These are phyloP conservation scores for Diaporthe nobilis DNA, from an alignment of 2,329 filamentous ascomycete species.

Conservation along the genomic window DNA sequence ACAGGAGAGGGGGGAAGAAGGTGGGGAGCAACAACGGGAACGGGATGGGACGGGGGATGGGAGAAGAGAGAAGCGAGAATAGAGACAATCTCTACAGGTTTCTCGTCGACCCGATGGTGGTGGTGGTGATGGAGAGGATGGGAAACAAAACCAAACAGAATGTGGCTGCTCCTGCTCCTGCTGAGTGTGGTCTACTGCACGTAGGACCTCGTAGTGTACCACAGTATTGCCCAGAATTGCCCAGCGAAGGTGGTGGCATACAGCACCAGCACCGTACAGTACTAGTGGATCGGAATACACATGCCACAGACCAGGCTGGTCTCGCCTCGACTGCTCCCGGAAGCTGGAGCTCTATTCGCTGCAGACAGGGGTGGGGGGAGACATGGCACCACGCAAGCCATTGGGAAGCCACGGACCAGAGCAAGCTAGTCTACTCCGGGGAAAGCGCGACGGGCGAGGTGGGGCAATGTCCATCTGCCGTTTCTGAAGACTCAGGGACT, in stretches of 20 bases:
- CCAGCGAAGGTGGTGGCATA: neutral
- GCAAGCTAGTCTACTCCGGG: constrained; percentile 16
- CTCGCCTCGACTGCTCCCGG: constrained; percentile 22
- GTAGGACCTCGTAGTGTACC: neutral
- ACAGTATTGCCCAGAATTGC: constrained; percentile 6
- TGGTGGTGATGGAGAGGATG: constrained; percentile 20
- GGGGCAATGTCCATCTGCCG: constrained; percentile 29
- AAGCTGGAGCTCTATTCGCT: constrained; percentile 27
- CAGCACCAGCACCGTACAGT: constrained; percentile 6
- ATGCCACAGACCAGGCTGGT: constrained; percentile 12
- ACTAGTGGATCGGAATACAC: constrained; percentile 23
- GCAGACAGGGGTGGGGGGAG: constrained; percentile 10
- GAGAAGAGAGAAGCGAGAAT: constrained; percentile 29
- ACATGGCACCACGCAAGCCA: constrained; percentile 20
- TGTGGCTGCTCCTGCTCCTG: constrained; percentile 5
- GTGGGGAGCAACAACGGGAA: neutral
- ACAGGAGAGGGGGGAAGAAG: constrained; percentile 16
- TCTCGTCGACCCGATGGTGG: constrained; percentile 39
- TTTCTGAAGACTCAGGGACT: constrained; percentile 17
- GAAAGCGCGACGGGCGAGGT: neutral
- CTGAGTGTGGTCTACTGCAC: neutral
- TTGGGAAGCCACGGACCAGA: constrained; percentile 23
- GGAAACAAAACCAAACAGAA: constrained; percentile 24
- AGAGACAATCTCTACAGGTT: constrained; percentile 37
- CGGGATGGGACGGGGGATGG: constrained; percentile 26